Conservation (phyloP, 805 yeast species). For the Nakazawaea pomicola region DNA sequence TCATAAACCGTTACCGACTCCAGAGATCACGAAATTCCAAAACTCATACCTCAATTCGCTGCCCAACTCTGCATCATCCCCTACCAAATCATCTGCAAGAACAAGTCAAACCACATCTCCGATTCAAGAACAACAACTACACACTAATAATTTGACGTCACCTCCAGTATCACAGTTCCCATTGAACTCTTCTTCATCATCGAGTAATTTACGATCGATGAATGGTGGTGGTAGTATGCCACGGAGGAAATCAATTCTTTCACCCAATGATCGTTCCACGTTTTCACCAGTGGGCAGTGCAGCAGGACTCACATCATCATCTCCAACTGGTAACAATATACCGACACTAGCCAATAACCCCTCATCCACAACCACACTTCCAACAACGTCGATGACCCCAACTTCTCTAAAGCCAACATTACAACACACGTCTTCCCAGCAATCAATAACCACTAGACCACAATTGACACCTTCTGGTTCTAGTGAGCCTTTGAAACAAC, state of each 20-base stretch:
- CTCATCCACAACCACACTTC: conserved; percentile 4
- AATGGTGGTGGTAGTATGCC: too few relatives aligned
- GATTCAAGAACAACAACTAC: background rate
- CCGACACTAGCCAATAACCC: background rate
- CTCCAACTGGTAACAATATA: background rate
- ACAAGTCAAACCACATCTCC: conserved; percentile 10
- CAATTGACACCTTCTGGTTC: conserved; percentile 15
- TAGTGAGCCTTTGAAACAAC: conserved; percentile 72
- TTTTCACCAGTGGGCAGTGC: conserved; percentile 1
- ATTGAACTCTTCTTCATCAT: conserved; percentile 1
- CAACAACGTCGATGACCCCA: conserved; percentile 13
- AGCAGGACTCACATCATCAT: background rate
- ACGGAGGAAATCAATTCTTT: conserved; percentile 10
- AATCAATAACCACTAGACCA: conserved; percentile 6
- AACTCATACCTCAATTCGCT: conserved; percentile 8
- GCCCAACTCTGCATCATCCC: conserved; percentile 22
- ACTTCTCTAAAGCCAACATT: conserved; percentile 11
- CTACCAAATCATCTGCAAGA: conserved; percentile 16
- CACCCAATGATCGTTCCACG: conserved; percentile 8
- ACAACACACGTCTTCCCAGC: conserved; percentile 9
- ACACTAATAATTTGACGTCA: conserved; percentile 7
- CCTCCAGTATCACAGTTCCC: conserved; percentile 2
- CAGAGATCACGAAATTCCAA: conserved; percentile 31
- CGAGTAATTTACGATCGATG: conserved; percentile 6
- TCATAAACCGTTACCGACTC: conserved; percentile 64